Conservation (phyloP, 108 stramenopile genomes). For the Stephanodiscus triporus region DNA sequence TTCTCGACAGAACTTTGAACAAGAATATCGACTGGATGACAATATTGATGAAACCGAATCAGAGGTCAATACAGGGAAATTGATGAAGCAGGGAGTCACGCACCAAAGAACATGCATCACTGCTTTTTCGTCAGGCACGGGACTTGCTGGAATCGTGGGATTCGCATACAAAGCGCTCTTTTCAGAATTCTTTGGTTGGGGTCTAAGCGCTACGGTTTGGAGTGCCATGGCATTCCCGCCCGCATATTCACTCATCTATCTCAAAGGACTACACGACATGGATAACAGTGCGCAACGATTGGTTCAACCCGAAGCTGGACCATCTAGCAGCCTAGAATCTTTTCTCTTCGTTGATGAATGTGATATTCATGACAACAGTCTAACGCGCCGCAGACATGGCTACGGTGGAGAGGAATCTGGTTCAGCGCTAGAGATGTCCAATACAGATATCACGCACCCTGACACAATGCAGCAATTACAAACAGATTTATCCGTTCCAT, state of each 20-base stretch:
- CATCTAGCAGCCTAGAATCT: neutral
- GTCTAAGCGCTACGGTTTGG: constrained; percentile 29
- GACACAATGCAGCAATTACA: constrained; percentile 3
- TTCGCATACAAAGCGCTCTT: constrained; percentile 64
- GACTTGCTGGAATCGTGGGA: constrained; percentile 79
- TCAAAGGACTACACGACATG: constrained; percentile 7
- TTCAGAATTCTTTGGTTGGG: constrained; percentile 23
- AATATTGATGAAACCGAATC: neutral
- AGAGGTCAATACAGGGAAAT: constrained; percentile 8
- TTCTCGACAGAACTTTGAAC: neutral
- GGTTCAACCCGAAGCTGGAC: neutral
- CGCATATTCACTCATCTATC: constrained; percentile 23
- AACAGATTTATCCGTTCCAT: constrained; percentile 1
- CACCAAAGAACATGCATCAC: constrained; percentile 51
- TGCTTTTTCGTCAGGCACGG: constrained; percentile 80
- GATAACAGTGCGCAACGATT: neutral
- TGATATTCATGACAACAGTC: neutral
- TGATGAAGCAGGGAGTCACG: neutral
- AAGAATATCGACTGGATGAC: constrained; percentile 5
- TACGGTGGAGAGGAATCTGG: neutral
- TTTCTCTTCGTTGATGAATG: neutral
- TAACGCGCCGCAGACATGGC: neutral
- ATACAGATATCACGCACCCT: constrained; percentile 8
- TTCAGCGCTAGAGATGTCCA: constrained; percentile 29
- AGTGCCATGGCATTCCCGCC: constrained; percentile 31